These are phyloP conservation scores for Afroboletus lepidellus DNA, from an alignment of 1,284 basidiomycete genomes.

Conservation along the genomic window DNA sequence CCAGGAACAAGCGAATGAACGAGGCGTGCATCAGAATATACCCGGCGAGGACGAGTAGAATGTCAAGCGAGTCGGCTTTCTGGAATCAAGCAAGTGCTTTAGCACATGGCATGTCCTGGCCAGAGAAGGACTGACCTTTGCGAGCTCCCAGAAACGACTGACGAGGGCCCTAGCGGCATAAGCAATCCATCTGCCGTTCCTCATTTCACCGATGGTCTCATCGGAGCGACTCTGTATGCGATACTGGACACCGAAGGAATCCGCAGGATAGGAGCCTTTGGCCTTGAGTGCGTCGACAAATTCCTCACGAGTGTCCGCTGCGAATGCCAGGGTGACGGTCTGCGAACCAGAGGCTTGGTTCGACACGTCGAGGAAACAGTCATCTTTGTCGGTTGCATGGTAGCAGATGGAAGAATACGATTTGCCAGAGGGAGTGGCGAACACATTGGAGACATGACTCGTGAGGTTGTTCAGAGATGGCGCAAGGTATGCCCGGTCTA, in stretches of 20 bases:
- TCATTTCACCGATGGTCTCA: conserved; percentile 62
- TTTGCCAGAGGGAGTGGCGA: conserved; percentile 42
- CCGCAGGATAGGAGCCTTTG: conserved; percentile 35
- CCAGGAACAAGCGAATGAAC: conserved; percentile 87
- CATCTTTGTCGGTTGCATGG: conserved; percentile 21
- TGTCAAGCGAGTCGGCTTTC: conserved; percentile 95
- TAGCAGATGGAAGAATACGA: conserved; percentile 40
- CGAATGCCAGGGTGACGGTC: conserved; percentile 60
- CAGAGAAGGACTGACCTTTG: conserved; percentile 55
- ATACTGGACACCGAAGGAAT: conserved; percentile 43
- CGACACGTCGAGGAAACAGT: conserved; percentile 44
- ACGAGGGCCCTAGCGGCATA: conserved; percentile 82
- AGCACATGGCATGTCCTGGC: not conserved
- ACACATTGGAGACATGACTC: conserved; percentile 43
- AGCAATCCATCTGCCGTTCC: conserved; percentile 80
- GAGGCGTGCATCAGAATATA: conserved; percentile 96
- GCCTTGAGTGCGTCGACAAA: conserved; percentile 48
- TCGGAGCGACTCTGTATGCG: conserved; percentile 40
- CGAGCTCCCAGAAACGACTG: conserved; percentile 82
- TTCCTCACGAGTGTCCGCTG: conserved; percentile 47
- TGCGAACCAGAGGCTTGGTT: conserved; percentile 39
- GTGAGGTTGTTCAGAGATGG: conserved; percentile 49
- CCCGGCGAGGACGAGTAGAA: conserved; percentile 91
- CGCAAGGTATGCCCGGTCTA: conserved; percentile 33
- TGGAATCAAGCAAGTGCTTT: conserved; percentile 31